phyloP scores from a whole-genome alignment of 495 filamentous ascomycete genomes.

The Schizothecium vesticola region DNA sequence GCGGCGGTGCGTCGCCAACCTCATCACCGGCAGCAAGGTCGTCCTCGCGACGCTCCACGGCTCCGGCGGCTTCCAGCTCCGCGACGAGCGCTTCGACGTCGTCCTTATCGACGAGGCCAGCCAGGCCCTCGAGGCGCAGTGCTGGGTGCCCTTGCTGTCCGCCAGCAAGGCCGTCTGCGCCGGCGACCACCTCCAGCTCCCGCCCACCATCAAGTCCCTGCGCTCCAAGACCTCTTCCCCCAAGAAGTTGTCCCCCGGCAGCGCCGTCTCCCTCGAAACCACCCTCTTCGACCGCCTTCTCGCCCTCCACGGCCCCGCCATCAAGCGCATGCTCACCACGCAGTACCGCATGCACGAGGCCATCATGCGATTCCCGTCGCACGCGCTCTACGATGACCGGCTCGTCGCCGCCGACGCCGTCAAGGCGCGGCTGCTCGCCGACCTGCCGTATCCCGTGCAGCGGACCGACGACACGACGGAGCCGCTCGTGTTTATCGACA shows the following conservation, averaged over 20 bases:
- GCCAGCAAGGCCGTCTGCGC: slow-evolving; percentile 85
- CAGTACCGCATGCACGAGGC: slow-evolving; percentile 97
- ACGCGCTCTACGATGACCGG: slow-evolving; percentile 76
- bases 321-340: slow-evolving; percentile 94
- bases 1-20: slow-evolving; percentile 65
- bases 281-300: slow-evolving; percentile 91
- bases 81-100: slow-evolving; percentile 79
- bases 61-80: slow-evolving; percentile 78
- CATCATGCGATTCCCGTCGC: slow-evolving; percentile 92
- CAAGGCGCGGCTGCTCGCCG: slow-evolving; percentile 64
- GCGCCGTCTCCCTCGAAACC: slow-evolving; percentile 57
- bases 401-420: slow-evolving; percentile 76
- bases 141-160: slow-evolving; percentile 85
- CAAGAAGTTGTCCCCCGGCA: slow-evolving; percentile 7
- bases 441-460: slow-evolving; percentile 71
- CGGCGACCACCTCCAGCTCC: slow-evolving; percentile 90
- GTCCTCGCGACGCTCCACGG: slow-evolving; percentile 92
- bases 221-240: slow-evolving; percentile 45
- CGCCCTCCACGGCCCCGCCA: slow-evolving; percentile 67
- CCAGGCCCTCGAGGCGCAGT: slow-evolving; percentile 94
- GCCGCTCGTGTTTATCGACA: slow-evolving; percentile 91
- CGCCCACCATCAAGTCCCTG: slow-evolving; percentile 85
- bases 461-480: slow-evolving; percentile 84
- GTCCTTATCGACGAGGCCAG: slow-evolving; percentile 94
- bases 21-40: slow-evolving; percentile 74